Percentiles rank a stretch among this genome's conserved stretches.
These are phyloP conservation scores for Lodderomyces metapsilosis DNA, from an alignment of 1,139 yeast genomes.

Conservation along the genomic window DNA sequence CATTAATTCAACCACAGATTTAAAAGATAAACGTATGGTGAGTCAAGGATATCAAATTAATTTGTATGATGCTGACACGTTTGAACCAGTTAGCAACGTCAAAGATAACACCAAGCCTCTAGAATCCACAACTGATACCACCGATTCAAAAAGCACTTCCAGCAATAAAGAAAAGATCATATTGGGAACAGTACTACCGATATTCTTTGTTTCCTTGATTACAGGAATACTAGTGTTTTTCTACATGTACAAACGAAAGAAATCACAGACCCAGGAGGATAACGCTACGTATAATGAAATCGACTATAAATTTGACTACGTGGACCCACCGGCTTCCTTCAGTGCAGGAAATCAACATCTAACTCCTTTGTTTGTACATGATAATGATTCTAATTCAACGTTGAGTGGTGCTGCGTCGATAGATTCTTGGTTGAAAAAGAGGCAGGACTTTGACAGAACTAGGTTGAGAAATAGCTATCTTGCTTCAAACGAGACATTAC, in stretches of 20 bases:
- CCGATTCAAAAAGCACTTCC: slow-evolving; percentile 5
- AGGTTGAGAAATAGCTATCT: slow-evolving; percentile 25
- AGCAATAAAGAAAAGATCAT: slow-evolving; percentile 24
- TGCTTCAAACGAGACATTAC: slow-evolving; percentile 24
- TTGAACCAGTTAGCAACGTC: slow-evolving; percentile 22
- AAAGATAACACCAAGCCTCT: slow-evolving; percentile 9
- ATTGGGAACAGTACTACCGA: slow-evolving; percentile 37
- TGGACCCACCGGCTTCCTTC: slow-evolving; percentile 9
- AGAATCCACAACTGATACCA: slow-evolving; percentile 4
- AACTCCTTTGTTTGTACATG: slow-evolving; percentile 11
- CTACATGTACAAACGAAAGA: slow-evolving; percentile 22
- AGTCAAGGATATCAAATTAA: slow-evolving; percentile 20
- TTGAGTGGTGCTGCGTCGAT: slow-evolving; percentile 35
- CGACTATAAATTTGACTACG: slow-evolving; percentile 36
- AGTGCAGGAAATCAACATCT: slow-evolving; percentile 4
- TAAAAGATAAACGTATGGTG: slow-evolving; percentile 15
- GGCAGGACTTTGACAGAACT: slow-evolving; percentile 45
- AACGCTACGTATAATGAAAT: slow-evolving; percentile 25
- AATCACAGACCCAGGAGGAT: slow-evolving; percentile 1
- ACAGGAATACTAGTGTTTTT: slow-evolving; percentile 18
- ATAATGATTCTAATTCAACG: slow-evolving; percentile 41
- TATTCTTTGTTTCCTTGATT: slow-evolving; percentile 22
- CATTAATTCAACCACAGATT: slow-evolving; percentile 23
- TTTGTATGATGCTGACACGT: slow-evolving; percentile 25
- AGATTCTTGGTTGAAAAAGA: slow-evolving; percentile 52